Base-by-base conservation (phyloP, 345 rosid species). In the Gossypium anomalum region DNA sequence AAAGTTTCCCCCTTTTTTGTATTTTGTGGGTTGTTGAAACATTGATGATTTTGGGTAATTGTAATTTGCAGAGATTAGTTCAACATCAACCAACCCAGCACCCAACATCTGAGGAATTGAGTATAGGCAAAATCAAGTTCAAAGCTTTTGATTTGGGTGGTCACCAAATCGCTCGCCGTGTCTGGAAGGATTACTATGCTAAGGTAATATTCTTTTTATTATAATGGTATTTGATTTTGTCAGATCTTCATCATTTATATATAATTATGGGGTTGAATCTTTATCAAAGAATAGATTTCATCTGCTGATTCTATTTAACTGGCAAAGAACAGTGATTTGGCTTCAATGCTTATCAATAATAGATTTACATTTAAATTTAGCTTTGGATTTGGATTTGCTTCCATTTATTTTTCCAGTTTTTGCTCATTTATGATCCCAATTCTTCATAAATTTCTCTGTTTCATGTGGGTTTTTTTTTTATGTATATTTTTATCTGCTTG, bases 121-220 rank as follows among this genome's bases (percentile, higher is more conserved):
- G 93, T 67, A 89, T 89, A 45, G 93, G 93, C 43, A 89, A 87
- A 83, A 90, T 90, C 84, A 89, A 90, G 85, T 90, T 90, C 85
- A 90, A 87, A 78, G 96, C 96, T 76, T 90, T 90, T 12, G 93
- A 90, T 87, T 82, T 90, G 85, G 96, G 96, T 22, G 93, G 93
- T 15, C 96, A 89, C 72, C 91, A 87, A 81, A 90, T 90, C 80
- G 91, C 93, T 80, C 91, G 91, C 72, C 86, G 91, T 70, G 92
- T 90, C 71, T 90, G 96, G 96, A 90, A 86, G 79, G 96, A 90
- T 78, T 89, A 90, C 75, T 87, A 89, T 80, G 86, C 92, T 47
- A 86, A 90, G 94, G 95, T 88, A 45, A 57, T 43, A 44, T 4
- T 44, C 15, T 27, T 20, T 61, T 55, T 45, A 19, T 62, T 20